These are phyloP conservation scores for Saprolegnia parasitica DNA, from an alignment of 352 stramenopile species.

Conservation along the genomic window DNA sequence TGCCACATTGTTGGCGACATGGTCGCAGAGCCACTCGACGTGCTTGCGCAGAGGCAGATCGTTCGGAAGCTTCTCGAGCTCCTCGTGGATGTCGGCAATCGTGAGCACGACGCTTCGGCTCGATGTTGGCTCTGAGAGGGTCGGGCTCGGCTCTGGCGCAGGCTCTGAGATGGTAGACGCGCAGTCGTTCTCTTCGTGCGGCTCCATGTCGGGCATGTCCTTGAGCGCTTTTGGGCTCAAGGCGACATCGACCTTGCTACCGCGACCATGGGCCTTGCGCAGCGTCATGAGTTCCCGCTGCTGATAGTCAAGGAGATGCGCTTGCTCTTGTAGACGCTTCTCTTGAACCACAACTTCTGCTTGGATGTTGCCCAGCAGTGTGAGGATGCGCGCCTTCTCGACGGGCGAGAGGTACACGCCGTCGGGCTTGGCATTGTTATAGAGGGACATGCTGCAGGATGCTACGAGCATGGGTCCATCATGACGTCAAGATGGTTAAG, in stretches of 20 bases:
- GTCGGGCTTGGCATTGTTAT: neutral
- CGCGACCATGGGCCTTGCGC: neutral
- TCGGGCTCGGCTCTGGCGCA: neutral
- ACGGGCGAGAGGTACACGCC: neutral
- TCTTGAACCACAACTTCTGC: neutral
- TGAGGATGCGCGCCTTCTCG: constrained; percentile 18
- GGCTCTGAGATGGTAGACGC: neutral
- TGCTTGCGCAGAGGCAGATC: neutral
- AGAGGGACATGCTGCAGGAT: no score
- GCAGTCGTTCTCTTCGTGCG: neutral
- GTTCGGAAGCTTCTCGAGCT: neutral
- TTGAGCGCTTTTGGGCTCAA: neutral
- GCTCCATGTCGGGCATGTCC: neutral
- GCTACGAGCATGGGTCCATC: no score
- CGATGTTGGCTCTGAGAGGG: neutral
- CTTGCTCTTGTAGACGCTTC: constrained; percentile 5
- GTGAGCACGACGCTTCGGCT: no score
- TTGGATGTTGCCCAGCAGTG: constrained; percentile 10
- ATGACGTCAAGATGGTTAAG: no score
- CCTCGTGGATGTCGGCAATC: neutral
- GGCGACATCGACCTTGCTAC: neutral
- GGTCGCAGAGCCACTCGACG: constrained; percentile 4
- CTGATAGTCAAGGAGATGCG: constrained; percentile 9
- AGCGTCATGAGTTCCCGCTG: constrained; percentile 7
- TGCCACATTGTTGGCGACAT: neutral